Percentiles rank a stretch among this genome's conserved stretches.
phyloP scores from a whole-genome alignment of 805 yeast genomes.

The Pichia phayaonensis region DNA sequence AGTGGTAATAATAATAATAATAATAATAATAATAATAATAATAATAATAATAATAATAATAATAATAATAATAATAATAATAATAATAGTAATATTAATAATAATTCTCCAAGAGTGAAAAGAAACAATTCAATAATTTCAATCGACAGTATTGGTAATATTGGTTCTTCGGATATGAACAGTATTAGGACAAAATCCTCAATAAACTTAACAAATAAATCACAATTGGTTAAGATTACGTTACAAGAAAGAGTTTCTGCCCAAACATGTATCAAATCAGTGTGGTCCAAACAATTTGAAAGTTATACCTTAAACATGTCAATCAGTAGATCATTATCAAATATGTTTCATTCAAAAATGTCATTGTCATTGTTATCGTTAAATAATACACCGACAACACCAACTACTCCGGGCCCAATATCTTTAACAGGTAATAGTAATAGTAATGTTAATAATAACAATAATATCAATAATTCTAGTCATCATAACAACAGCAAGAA shows the following conservation, averaged over 20 bases:
- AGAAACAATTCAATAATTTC: slow-evolving; percentile 2
- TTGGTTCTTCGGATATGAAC: background rate
- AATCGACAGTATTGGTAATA: background rate
- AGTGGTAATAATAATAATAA: background rate
- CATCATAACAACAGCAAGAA: no score
- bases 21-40: no score
- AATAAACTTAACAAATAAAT: background rate
- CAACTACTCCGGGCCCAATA: background rate
- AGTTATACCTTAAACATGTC: slow-evolving; percentile 5
- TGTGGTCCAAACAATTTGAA: slow-evolving; percentile 12
- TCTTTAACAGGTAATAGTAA: background rate
- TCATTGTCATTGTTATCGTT: slow-evolving; percentile 1
- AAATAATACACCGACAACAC: background rate
- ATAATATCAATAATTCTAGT: no score
- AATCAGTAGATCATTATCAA: slow-evolving; percentile 8
- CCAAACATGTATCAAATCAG: slow-evolving; percentile 9
- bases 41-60: no score
- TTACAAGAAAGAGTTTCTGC: slow-evolving; percentile 12
- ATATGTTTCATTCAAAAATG: slow-evolving; percentile 6
- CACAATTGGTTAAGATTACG: slow-evolving; percentile 5
- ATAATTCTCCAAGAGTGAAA: background rate
- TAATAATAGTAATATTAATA: no score
- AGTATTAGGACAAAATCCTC: background rate
- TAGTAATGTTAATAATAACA: background rate
- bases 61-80: no score